These are phyloP conservation scores for Fimicolochytrium jonesii DNA, from an alignment of 192 early-diverging fungal genomes.

Conservation along the genomic window DNA sequence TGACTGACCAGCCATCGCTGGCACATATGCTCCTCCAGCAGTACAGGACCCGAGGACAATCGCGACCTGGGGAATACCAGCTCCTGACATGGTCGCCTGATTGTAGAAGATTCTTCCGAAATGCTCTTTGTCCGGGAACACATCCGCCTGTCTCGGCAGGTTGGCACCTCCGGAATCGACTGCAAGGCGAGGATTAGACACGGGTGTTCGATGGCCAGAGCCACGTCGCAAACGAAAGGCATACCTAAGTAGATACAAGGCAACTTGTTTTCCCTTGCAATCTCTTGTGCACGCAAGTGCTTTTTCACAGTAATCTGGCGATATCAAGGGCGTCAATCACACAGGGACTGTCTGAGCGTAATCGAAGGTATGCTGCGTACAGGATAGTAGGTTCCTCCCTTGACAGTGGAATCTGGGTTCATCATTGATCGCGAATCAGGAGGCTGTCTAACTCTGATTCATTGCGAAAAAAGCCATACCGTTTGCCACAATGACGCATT, in stretches of 20 bases:
- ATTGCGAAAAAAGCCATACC: constrained; percentile 12
- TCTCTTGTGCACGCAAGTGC: constrained; percentile 95
- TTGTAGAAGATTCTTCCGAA: constrained; percentile 97
- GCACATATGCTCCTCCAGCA: constrained; percentile 90
- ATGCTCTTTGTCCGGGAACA: constrained; percentile 84
- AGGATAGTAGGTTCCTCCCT: constrained; percentile 97
- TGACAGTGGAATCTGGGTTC: constrained; percentile 81
- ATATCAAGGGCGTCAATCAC: background rate
- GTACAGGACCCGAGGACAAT: constrained; percentile 97
- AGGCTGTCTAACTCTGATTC: background rate
- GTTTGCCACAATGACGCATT: constrained; percentile 97
- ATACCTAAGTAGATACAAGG: constrained; percentile 86
- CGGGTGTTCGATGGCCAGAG: background rate
- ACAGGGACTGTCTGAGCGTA: background rate
- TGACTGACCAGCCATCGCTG: constrained; percentile 85
- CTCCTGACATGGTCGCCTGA: constrained; percentile 61
- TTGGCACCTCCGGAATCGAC: constrained; percentile 96
- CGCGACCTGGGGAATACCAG: constrained; percentile 93
- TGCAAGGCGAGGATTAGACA: constrained; percentile 2
- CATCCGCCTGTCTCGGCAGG: constrained; percentile 88
- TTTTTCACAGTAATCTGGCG: constrained; percentile 79
- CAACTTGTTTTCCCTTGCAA: constrained; percentile 86
- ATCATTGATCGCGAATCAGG: background rate
- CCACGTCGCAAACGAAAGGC: background rate
- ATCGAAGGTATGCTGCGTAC: constrained; percentile 24